Conservation (phyloP, 495 filamentous ascomycete species). For the Haplographium delicatum region DNA sequence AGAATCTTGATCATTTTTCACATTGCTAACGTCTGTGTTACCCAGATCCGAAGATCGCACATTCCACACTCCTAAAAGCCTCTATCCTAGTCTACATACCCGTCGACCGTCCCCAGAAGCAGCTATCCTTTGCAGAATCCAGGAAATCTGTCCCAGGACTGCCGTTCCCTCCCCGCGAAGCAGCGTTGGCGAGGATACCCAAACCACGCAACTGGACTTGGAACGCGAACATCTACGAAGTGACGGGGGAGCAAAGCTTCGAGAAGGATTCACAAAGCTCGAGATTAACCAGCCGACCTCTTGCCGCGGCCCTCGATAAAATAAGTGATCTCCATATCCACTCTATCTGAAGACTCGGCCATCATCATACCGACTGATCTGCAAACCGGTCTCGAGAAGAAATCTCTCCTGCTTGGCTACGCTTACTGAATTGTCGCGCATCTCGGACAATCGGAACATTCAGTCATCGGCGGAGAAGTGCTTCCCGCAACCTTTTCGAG, state of each 20-base stretch:
- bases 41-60: slow-evolving; percentile 18
- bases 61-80: slow-evolving; percentile 12
- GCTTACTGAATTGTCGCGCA: slow-evolving; percentile 4
- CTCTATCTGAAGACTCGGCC: slow-evolving; percentile 3
- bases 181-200: slow-evolving; percentile 2
- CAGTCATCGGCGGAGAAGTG: slow-evolving; percentile 5
- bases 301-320: not conserved
- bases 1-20: slow-evolving; percentile 2
- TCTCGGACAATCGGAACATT: not conserved
- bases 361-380: slow-evolving; percentile 2
- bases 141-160: not conserved
- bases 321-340: not conserved
- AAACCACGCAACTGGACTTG: not conserved
- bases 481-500: slow-evolving; percentile 1
- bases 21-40: slow-evolving; percentile 16
- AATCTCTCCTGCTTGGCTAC: slow-evolving; percentile 2
- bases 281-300: slow-evolving; percentile 2
- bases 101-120: slow-evolving; percentile 16
- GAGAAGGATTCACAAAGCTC: slow-evolving; percentile 4
- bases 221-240: slow-evolving; percentile 1
- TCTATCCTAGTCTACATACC: slow-evolving; percentile 16
- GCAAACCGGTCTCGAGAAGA: not conserved
- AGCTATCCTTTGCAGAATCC: slow-evolving; percentile 15
- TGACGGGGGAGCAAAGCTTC: not conserved
- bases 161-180: not conserved